These are phyloP conservation scores for Neofusicoccum laricinum DNA, from an alignment of 2,329 filamentous ascomycete species.

Conservation along the genomic window DNA sequence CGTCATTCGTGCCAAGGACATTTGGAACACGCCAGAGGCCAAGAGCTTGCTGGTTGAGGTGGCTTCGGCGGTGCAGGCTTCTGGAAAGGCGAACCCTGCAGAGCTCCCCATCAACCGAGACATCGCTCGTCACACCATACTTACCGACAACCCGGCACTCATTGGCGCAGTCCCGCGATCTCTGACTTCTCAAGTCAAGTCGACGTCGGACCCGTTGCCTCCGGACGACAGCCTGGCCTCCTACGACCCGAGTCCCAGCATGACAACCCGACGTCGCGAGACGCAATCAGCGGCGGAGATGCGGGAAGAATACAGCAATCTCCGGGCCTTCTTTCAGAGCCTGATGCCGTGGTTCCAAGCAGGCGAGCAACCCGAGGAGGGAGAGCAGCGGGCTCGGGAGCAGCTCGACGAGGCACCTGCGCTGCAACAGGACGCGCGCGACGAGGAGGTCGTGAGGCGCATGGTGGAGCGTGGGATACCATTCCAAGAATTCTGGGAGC, in stretches of 20 bases:
- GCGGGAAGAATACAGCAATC: conserved; percentile 15
- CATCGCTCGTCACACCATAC: conserved; percentile 72
- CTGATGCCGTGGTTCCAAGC: conserved; percentile 18
- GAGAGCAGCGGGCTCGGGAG: not conserved
- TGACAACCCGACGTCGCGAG: not conserved
- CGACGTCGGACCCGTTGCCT: conserved; percentile 79
- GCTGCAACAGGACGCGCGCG: conserved; percentile 13
- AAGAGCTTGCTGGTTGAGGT: conserved; percentile 67
- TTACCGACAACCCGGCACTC: conserved; percentile 71
- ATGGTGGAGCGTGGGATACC: conserved; percentile 18
- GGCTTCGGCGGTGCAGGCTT: conserved; percentile 51
- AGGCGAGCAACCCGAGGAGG: not conserved
- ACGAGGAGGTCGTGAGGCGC: conserved; percentile 17
- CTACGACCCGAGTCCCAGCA: conserved; percentile 21
- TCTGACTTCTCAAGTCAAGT: conserved; percentile 54
- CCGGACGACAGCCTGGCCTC: conserved; percentile 50
- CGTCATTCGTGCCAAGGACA: conserved; percentile 69
- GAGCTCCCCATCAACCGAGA: conserved; percentile 47
- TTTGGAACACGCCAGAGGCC: conserved; percentile 80
- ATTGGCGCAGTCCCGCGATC: conserved; percentile 66
- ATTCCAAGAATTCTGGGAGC: conserved; percentile 24
- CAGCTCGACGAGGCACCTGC: not conserved
- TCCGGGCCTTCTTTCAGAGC: conserved; percentile 18
- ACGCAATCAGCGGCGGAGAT: conserved; percentile 2
- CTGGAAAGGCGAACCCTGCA: conserved; percentile 38